Percentiles rank a stretch among this genome's conserved stretches.
These are phyloP conservation scores for Boletus eberwhitei DNA, from an alignment of 768 basidiomycete genomes.

Conservation along the genomic window DNA sequence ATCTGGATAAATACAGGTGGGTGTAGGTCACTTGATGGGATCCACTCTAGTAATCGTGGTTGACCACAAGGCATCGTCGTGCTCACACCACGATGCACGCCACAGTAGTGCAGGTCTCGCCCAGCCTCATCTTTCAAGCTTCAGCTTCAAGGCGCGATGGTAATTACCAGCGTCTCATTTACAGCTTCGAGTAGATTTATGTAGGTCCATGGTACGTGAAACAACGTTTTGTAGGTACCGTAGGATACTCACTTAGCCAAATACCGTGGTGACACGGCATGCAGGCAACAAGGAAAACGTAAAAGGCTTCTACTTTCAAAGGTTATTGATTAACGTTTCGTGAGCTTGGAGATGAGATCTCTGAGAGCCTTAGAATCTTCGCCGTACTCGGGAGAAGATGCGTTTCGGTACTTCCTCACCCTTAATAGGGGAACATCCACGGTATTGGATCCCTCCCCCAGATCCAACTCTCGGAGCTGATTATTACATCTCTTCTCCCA, in stretches of 20 bases:
- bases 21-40: neutral
- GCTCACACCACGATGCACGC: conserved; percentile 2
- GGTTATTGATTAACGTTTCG: neutral
- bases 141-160: neutral
- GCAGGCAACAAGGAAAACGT: neutral
- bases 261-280: neutral
- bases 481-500: conserved; percentile 14
- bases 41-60: neutral
- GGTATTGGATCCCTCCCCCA: neutral
- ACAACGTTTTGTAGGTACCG: neutral
- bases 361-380: conserved; percentile 17
- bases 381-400: conserved; percentile 8
- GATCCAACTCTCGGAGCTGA: conserved; percentile 10
- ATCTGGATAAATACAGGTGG: neutral
- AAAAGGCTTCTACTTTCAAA: neutral
- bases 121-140: too few relatives aligned
- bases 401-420: conserved; percentile 10
- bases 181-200: neutral
- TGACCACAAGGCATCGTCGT: neutral
- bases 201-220: neutral
- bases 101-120: neutral
- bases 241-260: neutral
- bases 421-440: conserved; percentile 1
- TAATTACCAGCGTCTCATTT: neutral
- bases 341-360: conserved; percentile 7